Percentiles rank a stretch among this genome's conserved stretches.
These are phyloP conservation scores for Candida maesae DNA, from an alignment of 805 yeast species.

Conservation along the genomic window DNA sequence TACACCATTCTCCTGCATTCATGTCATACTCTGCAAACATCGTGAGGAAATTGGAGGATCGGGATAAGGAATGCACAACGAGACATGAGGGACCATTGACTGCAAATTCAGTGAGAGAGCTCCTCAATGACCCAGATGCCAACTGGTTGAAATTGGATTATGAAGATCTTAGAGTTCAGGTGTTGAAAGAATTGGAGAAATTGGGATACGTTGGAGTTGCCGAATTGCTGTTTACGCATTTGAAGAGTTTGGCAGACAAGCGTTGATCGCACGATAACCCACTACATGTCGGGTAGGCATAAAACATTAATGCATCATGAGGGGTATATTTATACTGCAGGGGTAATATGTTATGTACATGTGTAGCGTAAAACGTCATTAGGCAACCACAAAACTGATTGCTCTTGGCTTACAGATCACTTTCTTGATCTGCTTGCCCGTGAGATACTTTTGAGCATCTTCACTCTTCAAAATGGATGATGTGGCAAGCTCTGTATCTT, in stretches of 20 bases:
- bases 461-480: slow-evolving; percentile 29
- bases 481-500: slow-evolving; percentile 36
- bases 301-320: no score
- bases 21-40: slow-evolving; percentile 40
- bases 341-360: neutral
- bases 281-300: no score
- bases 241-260: slow-evolving; percentile 43
- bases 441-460: slow-evolving; percentile 40
- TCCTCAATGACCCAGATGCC: slow-evolving; percentile 23
- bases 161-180: slow-evolving; percentile 42
- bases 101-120: slow-evolving; percentile 35
- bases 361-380: neutral
- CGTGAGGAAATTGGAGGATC: slow-evolving; percentile 46
- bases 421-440: slow-evolving; percentile 41
- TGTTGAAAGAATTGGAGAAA: slow-evolving; percentile 38
- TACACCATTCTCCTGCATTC: slow-evolving; percentile 52
- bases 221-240: slow-evolving; percentile 47
- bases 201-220: slow-evolving; percentile 47
- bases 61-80: slow-evolving; percentile 26
- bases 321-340: no score
- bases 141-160: slow-evolving; percentile 35
- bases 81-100: slow-evolving; percentile 53
- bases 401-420: slow-evolving; percentile 47
- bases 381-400: slow-evolving; percentile 22
- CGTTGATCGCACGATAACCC: no score